These are phyloP conservation scores for Pseudogymnoascus sp. DNA, from an alignment of 2,329 filamentous ascomycete species.

Conservation along the genomic window DNA sequence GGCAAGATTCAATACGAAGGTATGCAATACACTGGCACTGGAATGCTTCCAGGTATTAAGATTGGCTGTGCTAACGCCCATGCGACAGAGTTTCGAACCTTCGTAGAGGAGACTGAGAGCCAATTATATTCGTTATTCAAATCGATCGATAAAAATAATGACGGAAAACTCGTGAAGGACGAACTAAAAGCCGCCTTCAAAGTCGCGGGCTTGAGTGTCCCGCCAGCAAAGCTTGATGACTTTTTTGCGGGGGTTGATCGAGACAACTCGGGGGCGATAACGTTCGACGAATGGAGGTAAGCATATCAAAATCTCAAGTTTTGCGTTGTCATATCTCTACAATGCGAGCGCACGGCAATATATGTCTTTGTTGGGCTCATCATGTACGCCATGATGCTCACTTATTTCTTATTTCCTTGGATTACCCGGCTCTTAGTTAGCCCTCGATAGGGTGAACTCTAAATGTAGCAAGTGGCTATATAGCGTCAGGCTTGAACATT, in stretches of 20 bases:
- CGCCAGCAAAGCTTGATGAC: conserved; percentile 65
- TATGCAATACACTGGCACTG: conserved; percentile 36
- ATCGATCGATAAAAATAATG: conserved; percentile 76
- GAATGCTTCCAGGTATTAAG: neutral
- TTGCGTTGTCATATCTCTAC: neutral
- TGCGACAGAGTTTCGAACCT: conserved; percentile 71
- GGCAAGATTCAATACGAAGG: conserved; percentile 87
- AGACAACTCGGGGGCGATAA: conserved; percentile 66
- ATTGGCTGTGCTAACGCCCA: neutral
- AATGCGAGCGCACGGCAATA: neutral
- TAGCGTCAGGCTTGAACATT: neutral
- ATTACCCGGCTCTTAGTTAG: neutral
- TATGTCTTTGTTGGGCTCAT: neutral
- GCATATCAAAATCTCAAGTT: conserved; percentile 27
- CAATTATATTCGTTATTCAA: conserved; percentile 77
- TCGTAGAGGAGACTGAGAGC: conserved; percentile 79
- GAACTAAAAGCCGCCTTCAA: conserved; percentile 76
- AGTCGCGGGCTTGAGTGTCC: conserved; percentile 69
- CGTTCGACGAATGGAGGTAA: conserved; percentile 94
- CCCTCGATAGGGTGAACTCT: neutral
- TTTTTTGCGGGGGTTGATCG: conserved; percentile 89
- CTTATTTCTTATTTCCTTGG: neutral
- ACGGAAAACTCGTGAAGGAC: conserved; percentile 79
- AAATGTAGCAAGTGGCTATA: neutral
- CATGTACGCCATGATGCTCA: neutral